Conservation (phyloP, 2,329 filamentous ascomycete genomes). For the Chaetomiaceae sp. region DNA sequence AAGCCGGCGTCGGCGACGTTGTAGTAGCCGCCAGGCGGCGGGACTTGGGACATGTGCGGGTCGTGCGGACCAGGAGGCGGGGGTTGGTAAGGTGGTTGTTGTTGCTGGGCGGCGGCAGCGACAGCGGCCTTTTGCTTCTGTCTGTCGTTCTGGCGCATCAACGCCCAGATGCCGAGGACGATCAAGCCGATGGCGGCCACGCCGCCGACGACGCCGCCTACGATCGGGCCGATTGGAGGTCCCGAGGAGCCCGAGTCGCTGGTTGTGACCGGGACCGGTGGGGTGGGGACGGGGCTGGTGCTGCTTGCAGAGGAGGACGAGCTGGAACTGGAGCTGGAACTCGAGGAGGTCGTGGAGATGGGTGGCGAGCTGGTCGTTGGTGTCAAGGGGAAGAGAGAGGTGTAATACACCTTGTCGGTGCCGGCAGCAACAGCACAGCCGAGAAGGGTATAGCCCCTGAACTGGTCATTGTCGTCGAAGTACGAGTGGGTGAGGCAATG, state of each 20-base stretch:
- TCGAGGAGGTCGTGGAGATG: not conserved
- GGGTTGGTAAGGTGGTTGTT: slow-evolving; percentile 6
- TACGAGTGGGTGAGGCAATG: slow-evolving; percentile 30
- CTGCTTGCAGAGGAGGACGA: not conserved
- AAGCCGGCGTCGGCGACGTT: not conserved
- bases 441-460: slow-evolving; percentile 27
- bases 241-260: slow-evolving; percentile 5
- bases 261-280: not conserved
- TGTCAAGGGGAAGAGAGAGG: not conserved
- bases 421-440: slow-evolving; percentile 25
- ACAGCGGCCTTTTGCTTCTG: slow-evolving; percentile 8
- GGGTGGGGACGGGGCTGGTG: not conserved
- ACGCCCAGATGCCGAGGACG: slow-evolving; percentile 25
- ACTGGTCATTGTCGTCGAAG: slow-evolving; percentile 16
- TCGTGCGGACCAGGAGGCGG: slow-evolving; percentile 4
- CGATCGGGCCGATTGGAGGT: slow-evolving; percentile 27
- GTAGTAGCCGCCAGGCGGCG: slow-evolving; percentile 15
- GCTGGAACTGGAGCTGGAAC: not conserved
- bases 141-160: slow-evolving; percentile 27
- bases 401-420: slow-evolving; percentile 20
- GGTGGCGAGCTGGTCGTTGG: not conserved
- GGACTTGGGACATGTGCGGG: slow-evolving; percentile 8
- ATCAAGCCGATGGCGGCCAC: slow-evolving; percentile 27
- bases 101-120: not conserved
- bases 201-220: slow-evolving; percentile 30